Evolutionary conservation across 768 basidiomycete species (phyloP), one percentile per base, ranked within the genome.

Genomic region (Gloeopeniophorella convolvens): DNA sequence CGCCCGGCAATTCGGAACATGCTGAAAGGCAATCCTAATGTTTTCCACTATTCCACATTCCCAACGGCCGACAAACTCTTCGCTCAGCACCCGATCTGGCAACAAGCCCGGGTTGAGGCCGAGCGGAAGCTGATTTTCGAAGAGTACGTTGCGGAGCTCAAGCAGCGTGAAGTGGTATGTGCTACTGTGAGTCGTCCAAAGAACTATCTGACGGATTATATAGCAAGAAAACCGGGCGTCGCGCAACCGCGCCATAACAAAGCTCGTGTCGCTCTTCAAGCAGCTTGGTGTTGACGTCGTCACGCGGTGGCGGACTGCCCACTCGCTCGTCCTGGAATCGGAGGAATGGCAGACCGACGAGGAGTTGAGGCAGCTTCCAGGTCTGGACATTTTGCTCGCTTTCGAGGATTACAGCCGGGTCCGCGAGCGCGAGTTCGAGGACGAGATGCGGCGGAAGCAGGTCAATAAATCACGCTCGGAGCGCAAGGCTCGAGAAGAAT

Each of bases 321-420:
- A 89, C 57, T 75, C 79, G 15, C 72, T 86, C 56, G 78, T 99
- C 32, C 61, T 80, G 8, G 81, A 83, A 16, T 89, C 90, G 2
- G 77, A 82, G 0, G 85, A 85, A 39, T 99, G 88, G 85, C 78
- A 75, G 37, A 66, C 69, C 23, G 92, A 98, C 59, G 59, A 72
- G 0, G 87, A 92, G 54, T 71, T 99, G 42, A 84, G 79, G 55
- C 82, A 77, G 60, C 74, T 97, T 34, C 95, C 95, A 10, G 86
- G 85, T 2, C 74, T 98, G 31, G 96, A 98, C 62, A 87, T 98
- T 51, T 74, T 99, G 20, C 78, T 89, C 31, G 88, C 91, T 0
- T 98, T 93, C 59, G 96, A 99, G 65, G 92, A 94, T 63, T 94
- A 94, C 63, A 87, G 89, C 51, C 80, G 86, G 49, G 82, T 91